Conservation (phyloP, 306 rosid genomes). For the Chamaecrista fasciculata region DNA sequence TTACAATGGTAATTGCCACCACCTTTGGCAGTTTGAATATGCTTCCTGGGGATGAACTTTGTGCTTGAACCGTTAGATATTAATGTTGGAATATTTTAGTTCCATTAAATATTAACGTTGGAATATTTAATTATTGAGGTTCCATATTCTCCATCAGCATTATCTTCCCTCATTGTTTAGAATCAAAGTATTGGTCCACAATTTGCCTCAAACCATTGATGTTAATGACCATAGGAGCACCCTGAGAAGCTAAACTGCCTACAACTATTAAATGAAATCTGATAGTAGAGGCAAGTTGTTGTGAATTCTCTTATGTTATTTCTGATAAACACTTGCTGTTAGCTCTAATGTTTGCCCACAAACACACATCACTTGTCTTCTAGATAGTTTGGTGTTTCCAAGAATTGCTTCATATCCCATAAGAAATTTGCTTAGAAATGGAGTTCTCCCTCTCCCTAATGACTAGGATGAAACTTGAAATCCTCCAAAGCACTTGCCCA, state of each 20-base stretch:
- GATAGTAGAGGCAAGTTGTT: constrained; percentile 8
- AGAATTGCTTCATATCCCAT: background rate
- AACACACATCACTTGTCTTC: background rate
- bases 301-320: constrained; percentile 8
- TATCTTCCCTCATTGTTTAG: background rate
- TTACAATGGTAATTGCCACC: constrained; percentile 3
- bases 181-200: constrained; percentile 6
- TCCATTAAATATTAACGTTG: no score
- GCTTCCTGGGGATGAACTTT: background rate
- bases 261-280: background rate
- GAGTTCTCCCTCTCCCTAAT: background rate
- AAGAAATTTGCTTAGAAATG: constrained; percentile 14
- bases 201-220: constrained; percentile 19
- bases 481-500: background rate
- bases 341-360: background rate
- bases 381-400: constrained; percentile 7
- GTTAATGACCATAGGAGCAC: background rate
- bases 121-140: constrained; percentile 10
- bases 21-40: constrained; percentile 11
- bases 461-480: constrained; percentile 12
- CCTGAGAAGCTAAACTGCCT: background rate
- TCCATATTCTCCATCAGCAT: constrained; percentile 9
- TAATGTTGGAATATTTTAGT: constrained; percentile 16
- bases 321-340: background rate
- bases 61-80: constrained; percentile 3